phyloP scores from a whole-genome alignment of 2,329 filamentous ascomycete species.

The Penicillium sp. region DNA sequence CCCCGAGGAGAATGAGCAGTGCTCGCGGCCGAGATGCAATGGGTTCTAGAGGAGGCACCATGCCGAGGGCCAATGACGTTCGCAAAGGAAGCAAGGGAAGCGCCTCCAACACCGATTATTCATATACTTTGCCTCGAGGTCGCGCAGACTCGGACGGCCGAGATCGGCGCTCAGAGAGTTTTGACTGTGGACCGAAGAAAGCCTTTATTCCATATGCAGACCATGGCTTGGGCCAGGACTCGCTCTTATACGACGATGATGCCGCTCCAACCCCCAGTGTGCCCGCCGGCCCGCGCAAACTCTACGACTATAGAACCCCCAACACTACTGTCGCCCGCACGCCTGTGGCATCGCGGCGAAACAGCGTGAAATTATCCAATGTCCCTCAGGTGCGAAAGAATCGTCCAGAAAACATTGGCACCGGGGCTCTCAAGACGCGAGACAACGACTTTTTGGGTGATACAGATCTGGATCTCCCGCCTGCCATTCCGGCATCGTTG shows the following conservation, averaged over 20 bases:
- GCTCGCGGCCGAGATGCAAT: slow-evolving; percentile 55
- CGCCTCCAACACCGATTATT: slow-evolving; percentile 76
- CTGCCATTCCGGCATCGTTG: slow-evolving; percentile 51
- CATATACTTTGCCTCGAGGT: slow-evolving; percentile 52
- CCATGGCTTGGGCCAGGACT: slow-evolving; percentile 30
- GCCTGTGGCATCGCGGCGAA: slow-evolving; percentile 46
- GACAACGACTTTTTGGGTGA: slow-evolving; percentile 41
- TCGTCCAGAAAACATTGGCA: slow-evolving; percentile 49
- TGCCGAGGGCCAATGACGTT: slow-evolving; percentile 43
- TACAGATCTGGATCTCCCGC: slow-evolving; percentile 44
- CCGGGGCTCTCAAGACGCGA: slow-evolving; percentile 40
- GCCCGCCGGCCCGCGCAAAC: slow-evolving; percentile 74
- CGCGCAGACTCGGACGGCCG: slow-evolving; percentile 37
- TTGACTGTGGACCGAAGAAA: slow-evolving; percentile 51
- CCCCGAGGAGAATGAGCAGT: slow-evolving; percentile 68
- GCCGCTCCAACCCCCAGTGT: slow-evolving; percentile 86
- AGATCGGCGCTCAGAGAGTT: slow-evolving; percentile 52
- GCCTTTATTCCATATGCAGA: slow-evolving; percentile 34
- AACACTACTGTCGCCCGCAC: slow-evolving; percentile 38
- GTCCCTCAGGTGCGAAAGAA: slow-evolving; percentile 44
- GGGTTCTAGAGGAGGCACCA: slow-evolving; percentile 42
- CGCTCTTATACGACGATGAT: slow-evolving; percentile 61
- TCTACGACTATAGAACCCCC: slow-evolving; percentile 41
- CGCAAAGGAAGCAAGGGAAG: slow-evolving; percentile 75
- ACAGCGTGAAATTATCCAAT: slow-evolving; percentile 52